These are phyloP conservation scores for Clathrus columnatus DNA, from an alignment of 768 basidiomycete species.

Conservation along the genomic window DNA sequence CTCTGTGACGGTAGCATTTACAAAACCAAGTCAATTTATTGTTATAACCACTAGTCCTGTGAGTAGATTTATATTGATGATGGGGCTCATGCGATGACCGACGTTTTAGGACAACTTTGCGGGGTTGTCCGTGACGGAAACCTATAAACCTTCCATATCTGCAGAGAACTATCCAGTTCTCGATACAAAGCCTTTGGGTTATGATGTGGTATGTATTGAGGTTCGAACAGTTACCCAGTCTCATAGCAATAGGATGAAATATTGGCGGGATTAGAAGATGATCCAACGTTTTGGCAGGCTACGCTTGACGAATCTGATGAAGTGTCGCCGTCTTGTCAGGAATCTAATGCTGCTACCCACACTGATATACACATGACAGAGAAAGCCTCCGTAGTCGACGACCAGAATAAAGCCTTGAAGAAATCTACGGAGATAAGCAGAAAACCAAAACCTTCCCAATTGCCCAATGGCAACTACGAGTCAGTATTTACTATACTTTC, in stretches of 20 bases:
- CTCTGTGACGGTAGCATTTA: slow-evolving; percentile 47
- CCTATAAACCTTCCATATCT: slow-evolving; percentile 50
- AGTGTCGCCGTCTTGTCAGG: neutral
- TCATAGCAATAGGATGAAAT: slow-evolving; percentile 46
- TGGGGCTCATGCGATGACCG: slow-evolving; percentile 10
- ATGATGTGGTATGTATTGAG: slow-evolving; percentile 37
- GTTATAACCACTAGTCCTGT: slow-evolving; percentile 56
- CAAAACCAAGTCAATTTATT: slow-evolving; percentile 68
- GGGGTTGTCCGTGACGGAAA: slow-evolving; percentile 45
- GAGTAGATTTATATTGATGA: slow-evolving; percentile 16
- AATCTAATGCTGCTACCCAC: neutral
- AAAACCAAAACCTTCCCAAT: slow-evolving; percentile 24
- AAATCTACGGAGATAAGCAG: neutral
- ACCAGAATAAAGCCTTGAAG: neutral
- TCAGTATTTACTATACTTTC: slow-evolving; percentile 23
- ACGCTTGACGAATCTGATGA: neutral
- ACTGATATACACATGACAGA: neutral
- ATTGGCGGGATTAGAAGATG: slow-evolving; percentile 55
- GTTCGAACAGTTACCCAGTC: neutral
- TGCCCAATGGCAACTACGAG: slow-evolving; percentile 60
- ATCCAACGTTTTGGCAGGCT: slow-evolving; percentile 59
- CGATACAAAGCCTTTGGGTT: slow-evolving; percentile 59
- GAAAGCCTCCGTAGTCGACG: neutral
- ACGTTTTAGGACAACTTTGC: slow-evolving; percentile 59
- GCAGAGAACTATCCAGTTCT: slow-evolving; percentile 53